Evolutionary conservation across 1,284 basidiomycete species (phyloP).

Genomic region (Fomitiporia mediterranea): DNA sequence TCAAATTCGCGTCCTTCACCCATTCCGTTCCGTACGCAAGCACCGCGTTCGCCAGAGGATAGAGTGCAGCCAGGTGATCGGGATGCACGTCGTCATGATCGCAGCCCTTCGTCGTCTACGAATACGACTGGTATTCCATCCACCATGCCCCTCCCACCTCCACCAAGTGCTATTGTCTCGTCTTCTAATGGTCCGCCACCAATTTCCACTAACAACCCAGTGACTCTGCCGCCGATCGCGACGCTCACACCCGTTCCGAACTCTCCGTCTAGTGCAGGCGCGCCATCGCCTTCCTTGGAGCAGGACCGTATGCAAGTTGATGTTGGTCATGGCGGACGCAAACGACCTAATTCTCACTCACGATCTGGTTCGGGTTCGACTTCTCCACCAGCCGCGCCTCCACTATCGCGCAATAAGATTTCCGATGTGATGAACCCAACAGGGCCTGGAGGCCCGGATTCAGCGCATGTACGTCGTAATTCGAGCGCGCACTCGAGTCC

Average conservation of each 20-base stretch:
- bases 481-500: constrained; percentile 9
- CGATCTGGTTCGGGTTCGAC: constrained; percentile 30
- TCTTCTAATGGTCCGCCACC: constrained; percentile 27
- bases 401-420: constrained; percentile 44
- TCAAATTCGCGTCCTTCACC: constrained; percentile 65
- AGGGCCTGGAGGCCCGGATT: constrained; percentile 1
- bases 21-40: constrained; percentile 67
- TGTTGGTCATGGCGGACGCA: constrained; percentile 44
- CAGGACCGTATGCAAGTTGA: constrained; percentile 23
- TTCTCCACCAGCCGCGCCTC: constrained; percentile 36
- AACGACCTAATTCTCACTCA: constrained; percentile 44
- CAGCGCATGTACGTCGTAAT: constrained; percentile 3
- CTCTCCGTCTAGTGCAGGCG: constrained; percentile 16
- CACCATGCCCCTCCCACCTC: constrained; percentile 68
- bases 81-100: constrained; percentile 23
- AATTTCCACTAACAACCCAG: constrained; percentile 23
- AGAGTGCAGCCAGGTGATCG: constrained; percentile 35
- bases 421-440: constrained; percentile 35
- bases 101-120: constrained; percentile 40
- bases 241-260: constrained; percentile 47
- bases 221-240: constrained; percentile 58
- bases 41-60: constrained; percentile 59
- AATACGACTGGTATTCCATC: constrained; percentile 50
- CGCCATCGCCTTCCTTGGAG: constrained; percentile 11
- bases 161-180: constrained; percentile 48